Evolutionary conservation across 768 basidiomycete species (phyloP), one percentile per base, ranked within the genome.

Genomic region (Sistotremastrum suecicum): DNA sequence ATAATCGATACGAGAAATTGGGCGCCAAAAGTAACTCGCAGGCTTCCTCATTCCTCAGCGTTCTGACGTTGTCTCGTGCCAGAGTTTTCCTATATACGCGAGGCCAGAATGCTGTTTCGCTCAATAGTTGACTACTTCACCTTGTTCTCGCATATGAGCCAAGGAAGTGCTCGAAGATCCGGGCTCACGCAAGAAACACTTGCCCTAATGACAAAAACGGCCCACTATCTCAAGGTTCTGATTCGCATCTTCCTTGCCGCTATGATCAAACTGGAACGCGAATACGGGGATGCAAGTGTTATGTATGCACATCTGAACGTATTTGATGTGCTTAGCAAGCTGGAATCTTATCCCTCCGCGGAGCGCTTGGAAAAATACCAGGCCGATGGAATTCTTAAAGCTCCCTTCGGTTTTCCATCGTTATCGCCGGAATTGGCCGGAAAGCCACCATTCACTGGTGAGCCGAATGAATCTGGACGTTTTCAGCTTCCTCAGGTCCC

Each of bases 101-200:
- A 98, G 69, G 92, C 94, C 37, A 83, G 95, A 49, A 89, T 97
- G 83, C 78, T 99, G 20, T 99, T 95, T 65, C 84, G 95, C 50
- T 97, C 97, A 66, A 94, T 92, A 2, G 95, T 98, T 54, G 95
- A 98, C 66, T 76, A 98, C 45, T 97, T 99, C 66, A 95, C 90
- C 12, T 69, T 97, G 35, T 69, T 99, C 41, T 97, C 94, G 5
- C 90, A 92, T 62, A 92, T 89, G 28, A 89, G 94, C 62, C 87
- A 94, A 60, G 85, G 87, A 3, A 87, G 86, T 34, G 76, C 86
- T 8, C 80, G 85, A 48, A 70, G 88, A 55, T 88, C 90, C 79
- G 87, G 85, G 44, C 91, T 98, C 81, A 97, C 92, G 11, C 88
- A 97, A 63, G 95, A 98, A 55, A 70, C 98, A 9, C 78, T 98